A percentile compares a stretch with the other conserved stretches of the same genome.
phyloP scores from a whole-genome alignment of 192 early-diverging fungal species.

The Coemansia sp. region DNA sequence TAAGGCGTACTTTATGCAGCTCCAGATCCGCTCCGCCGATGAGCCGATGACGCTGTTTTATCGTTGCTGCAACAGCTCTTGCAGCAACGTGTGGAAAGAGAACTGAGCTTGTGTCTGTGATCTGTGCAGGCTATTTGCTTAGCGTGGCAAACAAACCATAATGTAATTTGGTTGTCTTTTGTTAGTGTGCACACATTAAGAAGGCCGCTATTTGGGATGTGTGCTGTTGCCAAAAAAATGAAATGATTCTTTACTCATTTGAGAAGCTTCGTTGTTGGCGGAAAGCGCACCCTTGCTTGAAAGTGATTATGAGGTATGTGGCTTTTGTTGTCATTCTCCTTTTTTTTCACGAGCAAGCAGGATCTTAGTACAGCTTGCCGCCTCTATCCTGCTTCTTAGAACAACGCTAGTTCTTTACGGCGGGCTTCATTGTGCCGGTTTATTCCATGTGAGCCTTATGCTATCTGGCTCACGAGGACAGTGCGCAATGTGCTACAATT shows the following conservation, averaged over 20 bases:
- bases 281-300: background rate
- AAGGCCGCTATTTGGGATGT: background rate
- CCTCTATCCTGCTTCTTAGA: slow-evolving; percentile 47
- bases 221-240: background rate
- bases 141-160: slow-evolving; percentile 3
- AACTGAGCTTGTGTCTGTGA: slow-evolving; percentile 28
- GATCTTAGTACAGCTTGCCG: background rate
- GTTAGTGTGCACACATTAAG: background rate
- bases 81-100: slow-evolving; percentile 72
- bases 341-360: background rate
- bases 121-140: too few species aligned
- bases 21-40: slow-evolving; percentile 87
- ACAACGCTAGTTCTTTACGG: background rate
- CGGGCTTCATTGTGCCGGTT: background rate
- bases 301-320: too few species aligned
- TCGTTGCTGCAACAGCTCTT: slow-evolving; percentile 73
- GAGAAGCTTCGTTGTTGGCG: slow-evolving; percentile 40
- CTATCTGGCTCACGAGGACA: background rate
- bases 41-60: slow-evolving; percentile 94
- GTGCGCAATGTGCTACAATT: slow-evolving; percentile 1
- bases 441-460: background rate
- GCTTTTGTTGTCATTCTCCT: background rate
- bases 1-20: slow-evolving; percentile 76
- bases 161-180: background rate
- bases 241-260: slow-evolving; percentile 8